phyloP scores from a whole-genome alignment of 306 rosid genomes.

The Arachis stenosperma region DNA sequence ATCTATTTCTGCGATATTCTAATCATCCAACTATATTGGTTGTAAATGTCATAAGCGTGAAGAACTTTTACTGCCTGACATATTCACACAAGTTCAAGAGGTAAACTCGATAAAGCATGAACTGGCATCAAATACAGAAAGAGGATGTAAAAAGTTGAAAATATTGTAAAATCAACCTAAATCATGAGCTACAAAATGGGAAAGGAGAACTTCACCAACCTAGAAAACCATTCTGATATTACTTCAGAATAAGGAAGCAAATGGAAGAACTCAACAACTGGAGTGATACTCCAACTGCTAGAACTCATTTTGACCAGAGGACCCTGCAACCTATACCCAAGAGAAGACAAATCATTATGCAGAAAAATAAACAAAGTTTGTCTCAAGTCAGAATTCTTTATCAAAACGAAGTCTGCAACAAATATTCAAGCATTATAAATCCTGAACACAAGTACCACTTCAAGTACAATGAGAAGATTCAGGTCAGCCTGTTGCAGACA shows the following conservation, averaged over 20 bases:
- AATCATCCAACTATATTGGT: not conserved
- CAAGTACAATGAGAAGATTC: slow-evolving; percentile 23
- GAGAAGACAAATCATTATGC: slow-evolving; percentile 35
- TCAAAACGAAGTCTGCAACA: slow-evolving; percentile 8
- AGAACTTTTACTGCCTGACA: not conserved
- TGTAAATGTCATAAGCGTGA: not conserved
- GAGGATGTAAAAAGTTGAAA: slow-evolving; percentile 26
- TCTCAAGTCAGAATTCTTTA: slow-evolving; percentile 19
- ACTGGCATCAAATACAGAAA: slow-evolving; percentile 1
- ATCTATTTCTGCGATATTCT: slow-evolving; percentile 21
- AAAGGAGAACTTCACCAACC: slow-evolving; percentile 49
- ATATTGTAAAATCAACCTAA: slow-evolving; percentile 13
- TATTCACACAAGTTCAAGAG: slow-evolving; percentile 11
- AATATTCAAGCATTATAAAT: slow-evolving; percentile 30
- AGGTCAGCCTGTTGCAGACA: not conserved
- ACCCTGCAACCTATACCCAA: slow-evolving; percentile 64
- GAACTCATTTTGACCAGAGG: slow-evolving; percentile 54
- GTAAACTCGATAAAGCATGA: slow-evolving; percentile 24
- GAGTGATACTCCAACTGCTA: slow-evolving; percentile 58
- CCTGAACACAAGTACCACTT: slow-evolving; percentile 13
- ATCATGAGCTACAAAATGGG: not conserved
- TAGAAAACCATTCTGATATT: slow-evolving; percentile 59
- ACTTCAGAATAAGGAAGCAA: slow-evolving; percentile 78
- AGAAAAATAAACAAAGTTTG: slow-evolving; percentile 22
- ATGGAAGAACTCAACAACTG: slow-evolving; percentile 69